Evolutionary conservation across 148 eudicot species (phyloP).

Genomic region (Oxyria digyna): DNA sequence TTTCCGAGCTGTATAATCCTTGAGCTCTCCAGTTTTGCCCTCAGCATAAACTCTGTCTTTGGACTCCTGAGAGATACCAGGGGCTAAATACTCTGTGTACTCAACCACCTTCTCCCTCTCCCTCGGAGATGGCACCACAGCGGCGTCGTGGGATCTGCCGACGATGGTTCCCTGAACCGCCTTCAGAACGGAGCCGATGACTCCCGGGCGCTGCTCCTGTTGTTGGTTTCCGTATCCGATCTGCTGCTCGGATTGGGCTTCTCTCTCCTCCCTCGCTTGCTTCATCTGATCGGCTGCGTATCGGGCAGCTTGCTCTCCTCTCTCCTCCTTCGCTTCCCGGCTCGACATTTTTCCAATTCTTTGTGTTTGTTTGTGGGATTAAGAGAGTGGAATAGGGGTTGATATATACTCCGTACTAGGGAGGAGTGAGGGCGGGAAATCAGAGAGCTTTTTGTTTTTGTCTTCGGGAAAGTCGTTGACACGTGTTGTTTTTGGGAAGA

Average conservation of each 20-base stretch:
- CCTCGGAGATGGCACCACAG: not conserved
- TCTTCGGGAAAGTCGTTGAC: not conserved
- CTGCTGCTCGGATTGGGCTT: not conserved
- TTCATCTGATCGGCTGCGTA: slow-evolving; percentile 27
- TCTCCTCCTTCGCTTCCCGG: slow-evolving; percentile 21
- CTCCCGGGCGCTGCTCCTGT: slow-evolving; percentile 17
- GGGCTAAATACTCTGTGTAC: slow-evolving; percentile 9
- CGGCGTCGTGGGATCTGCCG: slow-evolving; percentile 18
- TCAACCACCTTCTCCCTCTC: slow-evolving; percentile 10
- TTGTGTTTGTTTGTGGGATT: no score
- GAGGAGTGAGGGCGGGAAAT: not conserved
- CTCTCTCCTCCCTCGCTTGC: slow-evolving; percentile 16
- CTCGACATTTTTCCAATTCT: slow-evolving; percentile 26
- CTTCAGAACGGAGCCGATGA: slow-evolving; percentile 27
- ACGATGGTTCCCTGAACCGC: slow-evolving; percentile 25
- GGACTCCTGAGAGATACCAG: slow-evolving; percentile 15
- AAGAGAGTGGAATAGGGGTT: not conserved
- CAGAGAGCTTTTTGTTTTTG: not conserved
- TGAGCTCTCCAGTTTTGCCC: slow-evolving; percentile 4
- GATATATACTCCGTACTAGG: not conserved
- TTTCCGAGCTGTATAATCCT: slow-evolving; percentile 12
- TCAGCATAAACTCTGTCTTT: slow-evolving; percentile 10
- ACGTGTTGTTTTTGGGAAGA: not conserved
- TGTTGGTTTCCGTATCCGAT: not conserved
- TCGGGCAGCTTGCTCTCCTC: slow-evolving; percentile 22